phyloP scores from a whole-genome alignment of 805 yeast genomes.

The Isabelozyma pseudorhagii region DNA sequence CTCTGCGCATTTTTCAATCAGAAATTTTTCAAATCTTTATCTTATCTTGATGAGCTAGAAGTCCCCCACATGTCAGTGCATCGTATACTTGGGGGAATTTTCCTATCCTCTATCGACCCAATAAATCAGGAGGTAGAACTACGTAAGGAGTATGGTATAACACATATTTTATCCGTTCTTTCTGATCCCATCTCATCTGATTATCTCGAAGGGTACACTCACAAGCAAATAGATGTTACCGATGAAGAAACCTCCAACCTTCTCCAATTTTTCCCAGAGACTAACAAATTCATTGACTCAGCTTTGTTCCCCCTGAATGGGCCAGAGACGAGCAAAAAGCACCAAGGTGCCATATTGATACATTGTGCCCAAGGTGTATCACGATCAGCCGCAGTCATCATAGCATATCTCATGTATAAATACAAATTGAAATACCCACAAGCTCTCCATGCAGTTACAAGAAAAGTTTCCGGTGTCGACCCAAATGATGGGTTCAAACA shows the following conservation, averaged over 20 bases:
- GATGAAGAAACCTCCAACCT: conserved; percentile 72
- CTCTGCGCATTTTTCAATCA: too few relatives aligned
- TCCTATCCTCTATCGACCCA: conserved; percentile 71
- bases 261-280: conserved; percentile 54
- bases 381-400: conserved; percentile 44
- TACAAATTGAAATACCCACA: conserved; percentile 55
- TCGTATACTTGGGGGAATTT: conserved; percentile 77
- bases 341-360: conserved; percentile 44
- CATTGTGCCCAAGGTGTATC: conserved; percentile 56
- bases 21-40: too few relatives aligned
- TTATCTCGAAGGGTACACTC: conserved; percentile 45
- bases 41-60: too few relatives aligned
- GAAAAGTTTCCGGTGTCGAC: conserved; percentile 55
- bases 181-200: conserved; percentile 58
- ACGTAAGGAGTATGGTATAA: conserved; percentile 47
- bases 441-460: conserved; percentile 72
- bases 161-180: conserved; percentile 70
- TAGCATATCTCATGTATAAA: conserved; percentile 49
- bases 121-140: conserved; percentile 53
- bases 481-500: conserved; percentile 75
- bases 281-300: conserved; percentile 63
- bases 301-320: conserved; percentile 43
- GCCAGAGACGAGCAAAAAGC: conserved; percentile 13
- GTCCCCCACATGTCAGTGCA: conserved; percentile 21
- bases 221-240: conserved; percentile 63